Percentiles rank a stretch among this genome's conserved stretches.
These are phyloP conservation scores for Aspergillus leporis DNA, from an alignment of 495 filamentous ascomycete genomes.

Conservation along the genomic window DNA sequence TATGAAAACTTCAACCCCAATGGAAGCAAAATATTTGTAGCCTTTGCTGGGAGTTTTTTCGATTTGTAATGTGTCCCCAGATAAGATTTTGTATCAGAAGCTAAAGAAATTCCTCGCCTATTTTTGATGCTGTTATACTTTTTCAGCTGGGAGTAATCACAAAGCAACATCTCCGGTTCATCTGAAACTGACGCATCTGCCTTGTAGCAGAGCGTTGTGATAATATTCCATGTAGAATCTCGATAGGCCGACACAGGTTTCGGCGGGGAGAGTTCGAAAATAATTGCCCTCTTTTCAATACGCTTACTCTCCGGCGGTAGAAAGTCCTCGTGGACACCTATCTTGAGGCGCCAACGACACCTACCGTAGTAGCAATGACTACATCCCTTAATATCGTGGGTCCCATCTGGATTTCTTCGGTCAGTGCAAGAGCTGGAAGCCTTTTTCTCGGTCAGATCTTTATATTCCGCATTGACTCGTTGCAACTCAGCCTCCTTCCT, in stretches of 20 bases:
- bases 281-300: conserved; percentile 34
- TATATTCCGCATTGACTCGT: conserved; percentile 34
- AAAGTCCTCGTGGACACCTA: conserved; percentile 60
- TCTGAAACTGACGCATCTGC: neutral
- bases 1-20: conserved; percentile 23
- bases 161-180: conserved; percentile 9
- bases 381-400: conserved; percentile 32
- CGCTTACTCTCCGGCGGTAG: conserved; percentile 37
- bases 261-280: conserved; percentile 60
- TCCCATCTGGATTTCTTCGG: conserved; percentile 19
- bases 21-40: conserved; percentile 20
- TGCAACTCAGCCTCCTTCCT: conserved; percentile 44
- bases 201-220: conserved; percentile 37
- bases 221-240: conserved; percentile 45
- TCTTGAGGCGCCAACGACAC: conserved; percentile 44
- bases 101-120: conserved; percentile 20
- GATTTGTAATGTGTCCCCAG: conserved; percentile 40
- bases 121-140: conserved; percentile 27
- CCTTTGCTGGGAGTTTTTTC: conserved; percentile 24
- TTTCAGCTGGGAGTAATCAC: conserved; percentile 30
- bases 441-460: conserved; percentile 37
- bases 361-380: conserved; percentile 34
- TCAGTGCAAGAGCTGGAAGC: conserved; percentile 30
- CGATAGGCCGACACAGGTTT: conserved; percentile 51
- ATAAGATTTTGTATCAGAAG: conserved; percentile 49